Conservation (phyloP, 148 eudicot genomes). For the Suaeda aralocaspica region DNA sequence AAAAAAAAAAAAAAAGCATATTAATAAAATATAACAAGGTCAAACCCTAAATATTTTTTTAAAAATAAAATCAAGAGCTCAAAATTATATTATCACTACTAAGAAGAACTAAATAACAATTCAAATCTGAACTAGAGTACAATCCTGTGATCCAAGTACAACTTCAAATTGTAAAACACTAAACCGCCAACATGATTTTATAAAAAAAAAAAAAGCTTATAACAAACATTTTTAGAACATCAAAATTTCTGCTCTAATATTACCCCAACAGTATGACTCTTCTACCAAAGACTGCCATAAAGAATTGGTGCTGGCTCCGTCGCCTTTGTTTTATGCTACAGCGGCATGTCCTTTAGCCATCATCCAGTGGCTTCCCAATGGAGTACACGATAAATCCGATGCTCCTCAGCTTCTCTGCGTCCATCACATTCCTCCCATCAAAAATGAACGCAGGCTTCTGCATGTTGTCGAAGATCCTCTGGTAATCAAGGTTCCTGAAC, state of each 20-base stretch:
- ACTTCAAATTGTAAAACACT: background rate
- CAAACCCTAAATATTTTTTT: background rate
- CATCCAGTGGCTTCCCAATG: conserved; percentile 71
- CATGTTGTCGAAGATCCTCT: conserved; percentile 58
- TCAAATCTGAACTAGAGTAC: conserved; percentile 23
- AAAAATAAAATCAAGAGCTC: background rate
- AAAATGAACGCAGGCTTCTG: conserved; percentile 71
- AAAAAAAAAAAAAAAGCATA: too few species aligned
- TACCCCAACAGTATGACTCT: conserved; percentile 4
- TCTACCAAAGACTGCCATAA: conserved; percentile 2
- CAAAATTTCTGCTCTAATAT: conserved; percentile 10
- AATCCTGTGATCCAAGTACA: conserved; percentile 19
- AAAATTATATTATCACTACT: conserved; percentile 15
- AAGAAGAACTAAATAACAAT: conserved; percentile 19
- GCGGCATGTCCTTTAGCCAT: conserved; percentile 73
- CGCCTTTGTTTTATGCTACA: conserved; percentile 31
- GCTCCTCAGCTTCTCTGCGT: conserved; percentile 51
- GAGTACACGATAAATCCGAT: conserved; percentile 75
- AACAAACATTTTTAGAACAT: conserved; percentile 8
- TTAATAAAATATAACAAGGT: background rate
- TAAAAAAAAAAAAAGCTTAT: conserved; percentile 10
- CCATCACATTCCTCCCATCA: conserved; percentile 65
- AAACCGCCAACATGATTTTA: conserved; percentile 9
- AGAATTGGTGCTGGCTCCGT: background rate
- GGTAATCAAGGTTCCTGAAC: conserved; percentile 52